A percentile compares a stretch with the other conserved stretches of the same genome.
Evolutionary conservation across 345 rosid species (phyloP).

Genomic region (Pseudoturritis turrita): DNA sequence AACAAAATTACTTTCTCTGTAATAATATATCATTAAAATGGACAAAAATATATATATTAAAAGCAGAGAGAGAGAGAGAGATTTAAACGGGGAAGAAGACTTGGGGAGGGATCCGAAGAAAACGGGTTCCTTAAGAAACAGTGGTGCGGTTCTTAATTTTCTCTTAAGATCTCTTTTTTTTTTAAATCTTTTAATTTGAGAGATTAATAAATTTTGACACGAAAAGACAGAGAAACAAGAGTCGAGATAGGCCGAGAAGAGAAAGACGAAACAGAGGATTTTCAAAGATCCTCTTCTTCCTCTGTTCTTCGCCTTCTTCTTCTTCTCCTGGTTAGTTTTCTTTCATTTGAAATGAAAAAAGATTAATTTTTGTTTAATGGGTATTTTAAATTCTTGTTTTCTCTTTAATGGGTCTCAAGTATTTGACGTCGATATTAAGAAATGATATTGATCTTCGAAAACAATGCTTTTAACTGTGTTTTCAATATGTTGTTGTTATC

Average conservation of each 20-base stretch:
- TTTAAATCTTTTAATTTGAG: not conserved
- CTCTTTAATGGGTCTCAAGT: not conserved
- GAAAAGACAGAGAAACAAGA: constrained; percentile 23
- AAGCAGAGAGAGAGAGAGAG: constrained; percentile 3
- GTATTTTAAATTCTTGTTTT: not conserved
- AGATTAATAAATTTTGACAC: no score
- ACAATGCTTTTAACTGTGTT: constrained; percentile 14
- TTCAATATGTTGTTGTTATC: constrained; percentile 12
- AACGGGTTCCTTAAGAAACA: constrained; percentile 28
- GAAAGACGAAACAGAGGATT: constrained; percentile 32
- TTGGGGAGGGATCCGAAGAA: constrained; percentile 32
- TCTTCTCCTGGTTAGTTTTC: constrained; percentile 16
- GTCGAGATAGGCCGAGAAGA: constrained; percentile 13
- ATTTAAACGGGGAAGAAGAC: constrained; percentile 22
- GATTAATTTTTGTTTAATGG: not conserved
- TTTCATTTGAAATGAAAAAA: not conserved
- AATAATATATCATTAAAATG: not conserved
- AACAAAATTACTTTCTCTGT: constrained; percentile 13
- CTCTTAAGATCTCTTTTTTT: constrained; percentile 1
- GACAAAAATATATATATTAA: not conserved
- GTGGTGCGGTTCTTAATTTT: constrained; percentile 16
- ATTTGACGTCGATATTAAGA: not conserved
- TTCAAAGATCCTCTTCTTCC: constrained; percentile 26
- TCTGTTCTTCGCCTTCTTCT: constrained; percentile 11
- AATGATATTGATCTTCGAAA: not conserved